Evolutionary conservation across 371 early-diverging fungal genomes (phyloP).

Genomic region (Apophysomyces variabilis): DNA sequence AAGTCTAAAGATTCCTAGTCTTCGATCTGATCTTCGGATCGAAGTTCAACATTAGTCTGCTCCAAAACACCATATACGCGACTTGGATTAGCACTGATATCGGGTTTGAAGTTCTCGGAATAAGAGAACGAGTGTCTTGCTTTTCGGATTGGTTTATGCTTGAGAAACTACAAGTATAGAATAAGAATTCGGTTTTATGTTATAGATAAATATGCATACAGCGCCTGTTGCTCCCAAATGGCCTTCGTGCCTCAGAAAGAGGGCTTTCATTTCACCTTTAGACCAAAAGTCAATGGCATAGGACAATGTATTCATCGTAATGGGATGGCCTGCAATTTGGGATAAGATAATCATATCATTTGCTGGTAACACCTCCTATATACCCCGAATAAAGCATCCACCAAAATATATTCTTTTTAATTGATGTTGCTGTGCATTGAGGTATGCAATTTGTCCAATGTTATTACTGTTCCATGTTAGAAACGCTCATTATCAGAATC

Average conservation of each 20-base stretch:
- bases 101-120: constrained; percentile 74
- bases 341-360: neutral
- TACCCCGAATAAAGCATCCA: constrained; percentile 95
- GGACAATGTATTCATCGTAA: constrained; percentile 96
- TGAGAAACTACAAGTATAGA: constrained; percentile 53
- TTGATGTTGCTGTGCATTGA: constrained; percentile 94
- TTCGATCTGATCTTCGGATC: constrained; percentile 28
- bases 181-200: too few relatives aligned
- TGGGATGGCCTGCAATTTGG: constrained; percentile 72
- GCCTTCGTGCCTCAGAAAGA: constrained; percentile 96
- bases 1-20: neutral
- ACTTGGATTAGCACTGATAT: constrained; percentile 26
- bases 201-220: constrained; percentile 23
- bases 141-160: constrained; percentile 46
- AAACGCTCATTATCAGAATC: neutral
- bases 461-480: constrained; percentile 75
- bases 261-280: constrained; percentile 90
- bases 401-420: constrained; percentile 93
- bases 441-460: constrained; percentile 97
- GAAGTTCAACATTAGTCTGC: constrained; percentile 33
- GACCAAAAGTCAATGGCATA: constrained; percentile 98
- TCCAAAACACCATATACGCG: constrained; percentile 36
- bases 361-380: neutral
- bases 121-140: constrained; percentile 66
- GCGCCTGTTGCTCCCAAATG: constrained; percentile 96